Percentiles rank a stretch among this genome's conserved stretches.
These are phyloP conservation scores for Paramecium sexaurelia DNA, from an alignment of 73 alveolate species.

Conservation along the genomic window DNA sequence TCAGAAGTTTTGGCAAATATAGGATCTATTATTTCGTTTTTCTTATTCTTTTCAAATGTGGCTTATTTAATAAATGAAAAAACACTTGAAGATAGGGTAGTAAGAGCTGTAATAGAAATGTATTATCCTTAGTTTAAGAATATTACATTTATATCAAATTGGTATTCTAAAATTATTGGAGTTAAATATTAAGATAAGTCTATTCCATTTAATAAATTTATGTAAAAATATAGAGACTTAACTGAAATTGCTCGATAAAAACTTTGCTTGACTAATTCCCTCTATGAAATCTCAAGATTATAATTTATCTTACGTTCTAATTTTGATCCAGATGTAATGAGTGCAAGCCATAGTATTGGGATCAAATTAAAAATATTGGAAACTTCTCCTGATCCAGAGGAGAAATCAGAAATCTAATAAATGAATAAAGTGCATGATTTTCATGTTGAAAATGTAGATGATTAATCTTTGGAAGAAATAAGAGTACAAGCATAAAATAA, in stretches of 20 bases:
- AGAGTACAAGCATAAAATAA: not conserved
- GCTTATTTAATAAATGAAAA: slow-evolving; percentile 17
- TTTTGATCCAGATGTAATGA: not conserved
- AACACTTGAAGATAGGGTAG: not conserved
- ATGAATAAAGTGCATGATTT: not conserved
- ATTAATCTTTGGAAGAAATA: not conserved
- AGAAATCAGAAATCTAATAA: slow-evolving; percentile 8
- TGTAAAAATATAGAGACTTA: not conserved
- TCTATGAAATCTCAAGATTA: slow-evolving; percentile 37
- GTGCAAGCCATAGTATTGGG: not conserved
- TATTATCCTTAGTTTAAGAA: slow-evolving; percentile 11
- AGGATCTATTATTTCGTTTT: slow-evolving; percentile 9
- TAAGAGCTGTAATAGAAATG: slow-evolving; percentile 8
- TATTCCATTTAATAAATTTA: not conserved
- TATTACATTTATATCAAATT: not conserved
- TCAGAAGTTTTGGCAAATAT: slow-evolving; percentile 18
- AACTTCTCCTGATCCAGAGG: not conserved
- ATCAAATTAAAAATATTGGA: not conserved
- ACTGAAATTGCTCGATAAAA: not conserved
- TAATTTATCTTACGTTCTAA: not conserved
- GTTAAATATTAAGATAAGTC: not conserved
- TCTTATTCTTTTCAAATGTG: slow-evolving; percentile 1
- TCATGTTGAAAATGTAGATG: not conserved
- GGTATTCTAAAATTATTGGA: not conserved
- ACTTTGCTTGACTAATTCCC: not conserved